Percentiles rank a stretch among this genome's conserved stretches.
These are phyloP conservation scores for Parascedosporium putredinis DNA, from an alignment of 2,329 filamentous ascomycete species.

Conservation along the genomic window DNA sequence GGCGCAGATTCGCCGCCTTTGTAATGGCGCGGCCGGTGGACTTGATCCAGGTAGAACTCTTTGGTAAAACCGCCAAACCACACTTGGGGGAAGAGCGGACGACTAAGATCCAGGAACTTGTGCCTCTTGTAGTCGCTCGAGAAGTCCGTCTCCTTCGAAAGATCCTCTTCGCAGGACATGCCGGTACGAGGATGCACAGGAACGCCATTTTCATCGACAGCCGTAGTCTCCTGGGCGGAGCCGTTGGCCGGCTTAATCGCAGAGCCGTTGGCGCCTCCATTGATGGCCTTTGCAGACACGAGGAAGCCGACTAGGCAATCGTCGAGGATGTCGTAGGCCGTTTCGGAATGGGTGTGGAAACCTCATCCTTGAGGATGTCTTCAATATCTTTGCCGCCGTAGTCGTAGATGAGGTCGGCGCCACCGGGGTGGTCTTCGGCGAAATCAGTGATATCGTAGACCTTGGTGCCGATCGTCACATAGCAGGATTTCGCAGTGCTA, in stretches of 20 bases:
- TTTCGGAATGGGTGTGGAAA: slow-evolving; percentile 67
- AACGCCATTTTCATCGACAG: slow-evolving; percentile 17
- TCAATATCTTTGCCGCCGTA: slow-evolving; percentile 60
- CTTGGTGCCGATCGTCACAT: slow-evolving; percentile 79
- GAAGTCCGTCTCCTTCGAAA: slow-evolving; percentile 75
- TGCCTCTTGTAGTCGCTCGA: slow-evolving; percentile 70
- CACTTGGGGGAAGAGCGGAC: slow-evolving; percentile 76
- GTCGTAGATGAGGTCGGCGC: slow-evolving; percentile 76
- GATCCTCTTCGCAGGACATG: slow-evolving; percentile 79
- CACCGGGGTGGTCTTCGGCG: slow-evolving; percentile 81
- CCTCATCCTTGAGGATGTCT: slow-evolving; percentile 43
- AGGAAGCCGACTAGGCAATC: slow-evolving; percentile 55
- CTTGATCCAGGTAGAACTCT: slow-evolving; percentile 93
- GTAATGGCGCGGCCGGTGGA: slow-evolving; percentile 93
- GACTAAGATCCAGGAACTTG: slow-evolving; percentile 86
- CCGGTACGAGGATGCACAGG: slow-evolving; percentile 58
- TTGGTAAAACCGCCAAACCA: slow-evolving; percentile 84
- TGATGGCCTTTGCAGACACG: slow-evolving; percentile 43
- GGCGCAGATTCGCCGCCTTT: slow-evolving; percentile 86
- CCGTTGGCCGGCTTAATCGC: slow-evolving; percentile 15
- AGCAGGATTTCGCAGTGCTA: slow-evolving; percentile 74
- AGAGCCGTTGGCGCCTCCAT: slow-evolving; percentile 22
- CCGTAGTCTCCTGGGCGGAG: slow-evolving; percentile 20
- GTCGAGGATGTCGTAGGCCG: slow-evolving; percentile 67
- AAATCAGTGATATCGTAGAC: slow-evolving; percentile 96